Base-by-base conservation (phyloP, 169 alveolate species). In the Cyclospora cayetanensis region DNA sequence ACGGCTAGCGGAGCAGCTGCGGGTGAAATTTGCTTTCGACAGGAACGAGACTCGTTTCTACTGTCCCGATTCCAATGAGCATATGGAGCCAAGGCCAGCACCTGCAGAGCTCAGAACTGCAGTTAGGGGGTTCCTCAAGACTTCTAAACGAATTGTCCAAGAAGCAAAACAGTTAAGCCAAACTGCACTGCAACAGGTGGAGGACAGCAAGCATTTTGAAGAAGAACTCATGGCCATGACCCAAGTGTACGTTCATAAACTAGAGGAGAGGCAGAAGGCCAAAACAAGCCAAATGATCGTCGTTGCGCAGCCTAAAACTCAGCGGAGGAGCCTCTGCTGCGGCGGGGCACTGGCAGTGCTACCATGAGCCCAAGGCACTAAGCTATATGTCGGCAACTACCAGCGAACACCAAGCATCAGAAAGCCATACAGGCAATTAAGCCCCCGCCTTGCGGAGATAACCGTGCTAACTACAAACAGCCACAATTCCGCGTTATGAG, bases 1-100 rank as follows among this genome's bases (percentile, higher is more conserved):
- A 0, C 89, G 89, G 72, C 89, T 79, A 46, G 89, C 46, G 34
- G 89, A 79, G 46, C 74, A 79, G 7, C 89, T 79, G 25, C 89
- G 89, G 18, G 89, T 79, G 2, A 79, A 79, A 43, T 79, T 79
- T 50, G 89, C 89, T 27, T 43, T 79, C 68, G 89, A 79, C 89
- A 79, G 89, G 70, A 79, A 79, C 50, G 72, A 79, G n/a, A 31
- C 70, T 11, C 72, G 74, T 7, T 79, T 79, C 89, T 79, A 79
- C 22, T 79, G 89, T 50, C 89, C 89, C 27, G 89, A 79, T 34
- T 31, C 89, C 29, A 79, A 50, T 50, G 89, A 79, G 31, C 89
- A 34, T 18, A 50, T 52, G 15, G 89, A 79, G 37, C 89, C 89
- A 46, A 68, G 74, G 11, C 89, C 89, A 1, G 89, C 89, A 15